phyloP scores from a whole-genome alignment of 805 yeast species.

The Saccharomyces kudriavzevii region DNA sequence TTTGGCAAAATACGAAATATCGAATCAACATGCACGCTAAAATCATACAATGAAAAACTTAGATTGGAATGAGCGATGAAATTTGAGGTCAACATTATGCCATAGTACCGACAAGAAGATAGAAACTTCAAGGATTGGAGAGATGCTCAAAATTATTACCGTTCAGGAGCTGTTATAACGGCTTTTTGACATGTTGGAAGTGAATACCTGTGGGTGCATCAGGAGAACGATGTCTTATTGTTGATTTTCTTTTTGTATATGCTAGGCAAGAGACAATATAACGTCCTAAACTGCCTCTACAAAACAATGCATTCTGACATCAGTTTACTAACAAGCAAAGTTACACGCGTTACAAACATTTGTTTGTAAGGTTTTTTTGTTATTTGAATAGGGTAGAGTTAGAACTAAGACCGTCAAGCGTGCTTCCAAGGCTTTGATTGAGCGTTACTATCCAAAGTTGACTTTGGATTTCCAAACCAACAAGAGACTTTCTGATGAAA shows the following conservation, averaged over 20 bases:
- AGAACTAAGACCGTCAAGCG: constrained; percentile 99
- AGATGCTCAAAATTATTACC: background rate
- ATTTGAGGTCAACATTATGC: background rate
- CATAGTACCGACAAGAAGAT: background rate
- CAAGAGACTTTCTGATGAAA: constrained; percentile 98
- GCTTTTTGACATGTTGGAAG: background rate
- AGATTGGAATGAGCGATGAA: background rate
- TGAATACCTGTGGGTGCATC: background rate
- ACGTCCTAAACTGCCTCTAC: background rate
- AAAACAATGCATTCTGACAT: background rate
- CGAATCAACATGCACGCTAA: background rate
- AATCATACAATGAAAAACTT: background rate
- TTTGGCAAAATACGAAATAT: background rate
- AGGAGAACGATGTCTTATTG: background rate
- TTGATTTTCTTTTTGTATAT: background rate
- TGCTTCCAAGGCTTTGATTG: constrained; percentile 99
- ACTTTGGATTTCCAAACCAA: constrained; percentile 99
- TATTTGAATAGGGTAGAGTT: constrained; percentile 84
- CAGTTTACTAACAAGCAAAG: background rate
- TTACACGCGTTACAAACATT: background rate
- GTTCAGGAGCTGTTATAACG: background rate
- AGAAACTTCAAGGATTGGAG: background rate
- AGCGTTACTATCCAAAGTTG: constrained; percentile 99
- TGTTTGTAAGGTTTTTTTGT: background rate
- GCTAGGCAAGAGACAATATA: background rate